phyloP scores from a whole-genome alignment of 2,329 filamentous ascomycete species.

The Fusarium sp. region DNA sequence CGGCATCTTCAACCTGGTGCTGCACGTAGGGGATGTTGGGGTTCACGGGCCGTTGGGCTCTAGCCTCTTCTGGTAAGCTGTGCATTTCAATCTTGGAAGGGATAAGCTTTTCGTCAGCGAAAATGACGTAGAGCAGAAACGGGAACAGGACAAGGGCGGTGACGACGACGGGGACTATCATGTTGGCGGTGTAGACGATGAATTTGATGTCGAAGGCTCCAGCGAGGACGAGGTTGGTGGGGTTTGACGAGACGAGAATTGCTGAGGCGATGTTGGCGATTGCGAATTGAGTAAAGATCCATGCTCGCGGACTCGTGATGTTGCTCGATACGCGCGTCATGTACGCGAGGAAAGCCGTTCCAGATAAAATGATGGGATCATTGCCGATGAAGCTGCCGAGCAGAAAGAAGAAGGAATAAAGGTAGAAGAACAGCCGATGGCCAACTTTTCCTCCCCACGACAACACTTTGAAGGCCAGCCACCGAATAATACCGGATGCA shows the following conservation, averaged over 20 bases:
- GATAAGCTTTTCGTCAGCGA: constrained; percentile 70
- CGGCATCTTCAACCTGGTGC: constrained; percentile 62
- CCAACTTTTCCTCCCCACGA: constrained; percentile 74
- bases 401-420: constrained; percentile 76
- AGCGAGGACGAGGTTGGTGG: constrained; percentile 78
- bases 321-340: constrained; percentile 81
- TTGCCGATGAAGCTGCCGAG: constrained; percentile 77
- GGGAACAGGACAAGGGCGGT: constrained; percentile 75
- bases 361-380: constrained; percentile 78
- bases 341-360: constrained; percentile 78
- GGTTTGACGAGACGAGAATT: constrained; percentile 80
- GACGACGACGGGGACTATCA: constrained; percentile 76
- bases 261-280: constrained; percentile 79
- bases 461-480: constrained; percentile 74
- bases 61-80: constrained; percentile 66
- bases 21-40: constrained; percentile 76
- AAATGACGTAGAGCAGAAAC: constrained; percentile 75
- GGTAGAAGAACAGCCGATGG: constrained; percentile 74
- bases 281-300: constrained; percentile 78
- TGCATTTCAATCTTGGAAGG: constrained; percentile 74
- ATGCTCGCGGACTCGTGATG: constrained; percentile 74
- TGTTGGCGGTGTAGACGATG: constrained; percentile 78
- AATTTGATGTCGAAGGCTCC: constrained; percentile 78
- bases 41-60: constrained; percentile 68
- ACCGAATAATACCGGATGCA: constrained; percentile 77